These are phyloP conservation scores for Phytopythium boreale DNA, from an alignment of 352 stramenopile species.

Conservation along the genomic window DNA sequence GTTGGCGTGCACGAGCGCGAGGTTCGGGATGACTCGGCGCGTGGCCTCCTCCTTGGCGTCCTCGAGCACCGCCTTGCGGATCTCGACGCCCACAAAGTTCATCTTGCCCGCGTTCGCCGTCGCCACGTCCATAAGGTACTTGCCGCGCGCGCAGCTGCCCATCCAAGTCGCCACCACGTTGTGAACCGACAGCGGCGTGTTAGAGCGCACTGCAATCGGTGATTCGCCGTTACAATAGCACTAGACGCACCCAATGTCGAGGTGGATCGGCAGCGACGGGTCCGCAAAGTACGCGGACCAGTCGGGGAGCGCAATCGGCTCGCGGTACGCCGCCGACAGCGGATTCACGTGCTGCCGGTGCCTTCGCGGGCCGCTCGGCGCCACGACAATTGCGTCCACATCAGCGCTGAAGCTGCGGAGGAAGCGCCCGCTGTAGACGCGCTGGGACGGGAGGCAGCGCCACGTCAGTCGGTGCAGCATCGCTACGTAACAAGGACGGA, in stretches of 20 bases:
- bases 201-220: not conserved
- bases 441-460: not conserved
- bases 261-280: conserved; percentile 58
- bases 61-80: conserved; percentile 71
- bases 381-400: not conserved
- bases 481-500: not conserved
- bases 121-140: conserved; percentile 75
- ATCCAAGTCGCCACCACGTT: not conserved
- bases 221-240: not conserved
- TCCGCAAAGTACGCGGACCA: conserved; percentile 50
- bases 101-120: conserved; percentile 21
- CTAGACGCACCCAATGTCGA: conserved; percentile 69
- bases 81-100: conserved; percentile 86
- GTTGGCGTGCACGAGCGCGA: conserved; percentile 78
- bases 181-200: not conserved
- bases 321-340: conserved; percentile 56
- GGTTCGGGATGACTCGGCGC: conserved; percentile 48
- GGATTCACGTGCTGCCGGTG: conserved; percentile 88
- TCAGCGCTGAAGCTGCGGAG: not conserved
- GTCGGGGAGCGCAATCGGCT: conserved; percentile 59
- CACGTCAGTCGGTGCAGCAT: conserved; percentile 2
- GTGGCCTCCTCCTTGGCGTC: conserved; percentile 48
- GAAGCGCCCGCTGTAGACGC: no score
- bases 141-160: conserved; percentile 43
- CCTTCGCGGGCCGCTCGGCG: conserved; percentile 33